Conservation (phyloP, 257 asterid species). For the Lithospermum erythrorhizon region DNA sequence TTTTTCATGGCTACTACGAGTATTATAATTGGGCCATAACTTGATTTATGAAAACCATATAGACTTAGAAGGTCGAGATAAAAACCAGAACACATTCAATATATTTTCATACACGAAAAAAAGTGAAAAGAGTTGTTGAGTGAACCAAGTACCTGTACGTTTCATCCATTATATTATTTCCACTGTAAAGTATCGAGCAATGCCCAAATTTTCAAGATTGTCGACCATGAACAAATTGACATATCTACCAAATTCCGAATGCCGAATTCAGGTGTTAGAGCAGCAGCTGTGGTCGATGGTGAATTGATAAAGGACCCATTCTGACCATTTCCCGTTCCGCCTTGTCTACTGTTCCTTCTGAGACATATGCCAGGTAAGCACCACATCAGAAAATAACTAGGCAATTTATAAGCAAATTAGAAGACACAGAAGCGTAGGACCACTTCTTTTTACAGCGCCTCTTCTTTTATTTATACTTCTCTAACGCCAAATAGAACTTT, state of each 20-base stretch:
- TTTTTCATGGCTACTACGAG: constrained; percentile 31
- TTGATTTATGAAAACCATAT: not conserved
- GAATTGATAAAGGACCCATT: constrained; percentile 86
- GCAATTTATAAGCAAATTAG: too few species aligned
- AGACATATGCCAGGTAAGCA: constrained; percentile 4
- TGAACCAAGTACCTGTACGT: constrained; percentile 72
- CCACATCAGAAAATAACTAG: too few species aligned
- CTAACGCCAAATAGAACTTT: too few species aligned
- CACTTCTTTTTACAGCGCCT: too few species aligned
- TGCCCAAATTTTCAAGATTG: constrained; percentile 63
- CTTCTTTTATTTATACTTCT: too few species aligned
- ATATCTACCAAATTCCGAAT: constrained; percentile 39
- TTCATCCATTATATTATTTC: constrained; percentile 63
- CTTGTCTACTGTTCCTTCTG: constrained; percentile 57
- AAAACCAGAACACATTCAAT: not conserved
- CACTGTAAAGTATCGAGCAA: constrained; percentile 41
- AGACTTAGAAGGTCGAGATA: not conserved
- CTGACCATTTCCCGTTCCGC: constrained; percentile 44
- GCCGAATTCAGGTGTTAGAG: constrained; percentile 48
- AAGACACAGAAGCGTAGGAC: too few species aligned
- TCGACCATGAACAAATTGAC: constrained; percentile 47
- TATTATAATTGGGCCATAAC: constrained; percentile 16
- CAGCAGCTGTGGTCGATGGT: constrained; percentile 89
- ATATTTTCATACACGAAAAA: too few species aligned
- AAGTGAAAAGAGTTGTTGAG: too few species aligned